Evolutionary conservation across 305 asterid genomes (phyloP), one percentile per base, ranked within the genome.

Genomic region (Solanum hybrid): DNA sequence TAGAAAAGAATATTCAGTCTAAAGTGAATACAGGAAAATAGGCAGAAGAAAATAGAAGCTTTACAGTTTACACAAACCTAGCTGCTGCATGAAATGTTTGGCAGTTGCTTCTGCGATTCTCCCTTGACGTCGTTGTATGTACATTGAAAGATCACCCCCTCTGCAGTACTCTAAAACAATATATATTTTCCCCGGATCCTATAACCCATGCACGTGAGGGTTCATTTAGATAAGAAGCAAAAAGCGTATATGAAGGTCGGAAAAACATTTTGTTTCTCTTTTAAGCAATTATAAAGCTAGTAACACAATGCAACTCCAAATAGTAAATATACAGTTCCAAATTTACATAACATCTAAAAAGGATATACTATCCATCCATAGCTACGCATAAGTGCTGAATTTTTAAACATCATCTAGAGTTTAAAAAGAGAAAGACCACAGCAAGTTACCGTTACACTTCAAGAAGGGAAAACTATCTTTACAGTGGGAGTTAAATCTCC

Each of bases 71-170:
- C 32, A 78, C 87, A 79, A 90, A 95, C 99, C 98, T 85, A 97
- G 94, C 91, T 97, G 99, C 93, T 90, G 98, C 98, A 97, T 95
- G 82, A 96, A 97, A 89, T 94, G 93, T 91, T 94, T 96, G 42
- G 99, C 95, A 88, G 96, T 95, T 89, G 94, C 94, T 93, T 95
- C 97, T 9, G 97, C 92, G 66, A 97, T 92, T 93, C 91, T 94
- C 89, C 98, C 96, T 88, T 93, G 95, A 77, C 90, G 94, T 91
- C 90, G 91, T 87, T 94, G 98, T 88, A 97, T 91, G 90, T 92
- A 96, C 81, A 93, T 90, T 1, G 97, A 96, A 89, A 97, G 97
- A 91, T 97, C 98, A 88, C 99, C 99, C 60, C 99, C 99, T 93
- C 91, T 93, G 94, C 98, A 96, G 89, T 92, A 95, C 92, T 97